Evolutionary conservation across 345 rosid genomes (phyloP), one percentile per base, ranked within the genome.

Genomic region (Eucalyptus viminalis): DNA sequence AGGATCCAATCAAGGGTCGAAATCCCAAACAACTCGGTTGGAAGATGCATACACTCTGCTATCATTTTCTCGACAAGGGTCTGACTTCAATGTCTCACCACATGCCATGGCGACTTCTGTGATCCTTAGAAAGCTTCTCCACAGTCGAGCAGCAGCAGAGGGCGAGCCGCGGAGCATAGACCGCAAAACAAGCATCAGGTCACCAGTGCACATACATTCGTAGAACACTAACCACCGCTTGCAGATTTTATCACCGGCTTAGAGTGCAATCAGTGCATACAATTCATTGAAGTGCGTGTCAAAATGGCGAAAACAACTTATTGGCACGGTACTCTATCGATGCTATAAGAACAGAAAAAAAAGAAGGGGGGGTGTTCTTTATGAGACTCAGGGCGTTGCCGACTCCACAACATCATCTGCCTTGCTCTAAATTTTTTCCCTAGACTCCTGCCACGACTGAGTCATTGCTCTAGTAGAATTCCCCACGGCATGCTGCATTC

Each of bases 401-500:
- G 1, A 9, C 83, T 76, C 29, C 3, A 76, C 47, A 76, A 37
- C 12, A 76, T 76, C 0, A 3, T 37, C 11, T 0, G 2, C 47
- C 27, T 11, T 6, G 15, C 43, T 21, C 83, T 40, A 76, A 76
- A 21, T 19, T 21, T 44, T 37, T 76, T 76, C 47, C 47, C 83
- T 40, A 21, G 29, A 40, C 83, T 76, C 24, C 27, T 21, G 27
- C 47, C 47, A 21, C 8, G 47, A 40, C 83, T 76, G 24, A 76
- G 2, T 76, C 90, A 89, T 90, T 86, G 95, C 90, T 89, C 96
- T 89, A 5, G 95, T 88, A 88, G 96, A 90, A 89, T 94, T 94
- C 31, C 99, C 99, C 15, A 97, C 95, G 8, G 93, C 92, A 45
- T 87, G 92, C 90, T 96, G 97, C 97, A 98, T 97, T 51, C 97